These are phyloP conservation scores for Evansstolkia leycettana DNA, from an alignment of 495 filamentous ascomycete genomes.

Conservation along the genomic window DNA sequence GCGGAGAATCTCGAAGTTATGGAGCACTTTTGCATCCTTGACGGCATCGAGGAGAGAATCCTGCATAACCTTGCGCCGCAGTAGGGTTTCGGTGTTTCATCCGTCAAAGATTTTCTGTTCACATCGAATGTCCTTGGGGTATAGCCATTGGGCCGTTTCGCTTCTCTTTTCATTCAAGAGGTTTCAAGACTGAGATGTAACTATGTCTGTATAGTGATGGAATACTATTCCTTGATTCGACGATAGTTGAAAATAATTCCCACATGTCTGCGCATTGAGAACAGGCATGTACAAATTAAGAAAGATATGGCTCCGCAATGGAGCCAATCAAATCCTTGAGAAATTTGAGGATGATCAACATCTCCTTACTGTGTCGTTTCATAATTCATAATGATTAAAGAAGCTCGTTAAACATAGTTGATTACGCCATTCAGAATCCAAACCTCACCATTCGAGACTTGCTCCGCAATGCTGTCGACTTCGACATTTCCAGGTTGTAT, in stretches of 20 bases:
- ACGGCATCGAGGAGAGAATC: slow-evolving; percentile 75
- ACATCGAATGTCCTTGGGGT: too few species aligned
- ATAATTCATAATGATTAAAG: slow-evolving; percentile 42
- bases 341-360: slow-evolving; percentile 2
- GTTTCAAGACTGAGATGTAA: too few species aligned
- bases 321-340: too few species aligned
- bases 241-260: too few species aligned
- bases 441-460: slow-evolving; percentile 77
- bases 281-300: too few species aligned
- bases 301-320: too few species aligned
- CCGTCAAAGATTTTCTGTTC: too few species aligned
- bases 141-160: too few species aligned
- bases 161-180: too few species aligned
- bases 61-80: slow-evolving; percentile 35
- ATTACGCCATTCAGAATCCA: slow-evolving; percentile 60
- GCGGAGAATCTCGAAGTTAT: slow-evolving; percentile 92
- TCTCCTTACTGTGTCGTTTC: neutral
- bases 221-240: too few species aligned
- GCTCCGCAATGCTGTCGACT: slow-evolving; percentile 55
- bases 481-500: slow-evolving; percentile 71
- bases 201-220: too few species aligned
- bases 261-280: too few species aligned
- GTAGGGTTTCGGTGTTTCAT: slow-evolving; percentile 11
- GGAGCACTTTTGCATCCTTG: slow-evolving; percentile 81
- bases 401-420: slow-evolving; percentile 34